Conservation (phyloP, 768 basidiomycete genomes). For the Cyclocybe cylindracea region DNA sequence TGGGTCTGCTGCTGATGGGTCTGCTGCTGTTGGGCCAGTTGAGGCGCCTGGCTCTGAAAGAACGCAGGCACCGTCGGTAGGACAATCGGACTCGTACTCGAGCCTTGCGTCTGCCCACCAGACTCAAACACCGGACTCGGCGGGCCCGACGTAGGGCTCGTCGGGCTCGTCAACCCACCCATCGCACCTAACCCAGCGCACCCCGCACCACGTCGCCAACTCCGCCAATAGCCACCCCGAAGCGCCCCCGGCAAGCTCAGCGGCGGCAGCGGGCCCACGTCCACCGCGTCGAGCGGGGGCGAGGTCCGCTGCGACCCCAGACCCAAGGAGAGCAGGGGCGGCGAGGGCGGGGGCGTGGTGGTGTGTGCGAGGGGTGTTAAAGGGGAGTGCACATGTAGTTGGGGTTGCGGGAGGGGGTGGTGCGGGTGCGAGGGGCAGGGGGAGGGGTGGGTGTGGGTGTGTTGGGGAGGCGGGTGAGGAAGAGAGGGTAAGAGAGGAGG, state of each 20-base stretch:
- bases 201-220: not conserved
- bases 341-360: not conserved
- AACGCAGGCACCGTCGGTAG: not conserved
- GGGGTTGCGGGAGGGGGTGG: not conserved
- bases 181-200: not conserved
- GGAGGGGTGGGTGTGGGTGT: too few relatives aligned
- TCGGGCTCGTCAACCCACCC: not conserved
- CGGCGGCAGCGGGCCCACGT: constrained; percentile 14
- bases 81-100: not conserved
- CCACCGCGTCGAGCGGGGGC: constrained; percentile 20
- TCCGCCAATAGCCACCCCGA: not conserved
- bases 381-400: not conserved
- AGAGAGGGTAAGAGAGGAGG: too few relatives aligned
- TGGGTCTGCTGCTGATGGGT: too few relatives aligned
- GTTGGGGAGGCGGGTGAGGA: too few relatives aligned
- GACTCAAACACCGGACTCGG: constrained; percentile 1
- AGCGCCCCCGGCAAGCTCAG: constrained; percentile 5
- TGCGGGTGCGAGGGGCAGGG: not conserved
- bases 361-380: not conserved
- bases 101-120: not conserved
- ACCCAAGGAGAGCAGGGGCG: not conserved
- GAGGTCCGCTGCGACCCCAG: not conserved
- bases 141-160: constrained; percentile 9
- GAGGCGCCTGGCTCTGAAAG: too few relatives aligned
- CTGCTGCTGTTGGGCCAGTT: too few relatives aligned